Base-by-base conservation (phyloP, 805 yeast species). In the Suhomyces kilbournensis region DNA sequence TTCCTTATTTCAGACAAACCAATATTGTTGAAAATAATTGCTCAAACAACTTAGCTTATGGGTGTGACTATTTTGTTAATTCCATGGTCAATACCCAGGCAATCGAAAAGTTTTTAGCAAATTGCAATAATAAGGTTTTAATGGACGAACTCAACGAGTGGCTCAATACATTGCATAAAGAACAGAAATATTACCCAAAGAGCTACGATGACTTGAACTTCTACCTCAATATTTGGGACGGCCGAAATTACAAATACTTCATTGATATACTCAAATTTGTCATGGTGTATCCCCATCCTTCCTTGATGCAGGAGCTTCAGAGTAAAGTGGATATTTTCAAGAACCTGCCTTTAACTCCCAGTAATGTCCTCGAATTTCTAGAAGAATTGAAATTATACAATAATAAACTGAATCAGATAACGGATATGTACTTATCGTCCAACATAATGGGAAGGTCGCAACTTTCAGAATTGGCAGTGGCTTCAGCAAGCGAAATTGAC, bases 151-250 rank as follows among this genome's bases (percentile, higher is more conserved):
- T 54, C 55, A 53, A 63, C 47, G 17, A 44, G 22, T 56, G 62
- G 59, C n/a, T 67, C 53, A 25, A 40, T 30, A 9, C 46, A 50
- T 51, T 63, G 62, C 20, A 54, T 49, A 26, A 48, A 44, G 56
- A 62, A 53, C 48, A 58, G 8, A 43, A 39, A 2, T 28, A 47
- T 10, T 23, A 46, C 1, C 50, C 54, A 8, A 61, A 57, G 47
- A 55, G 61, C 1, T 53, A 53, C 30, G 69, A 66, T n/a, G 73
- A 68, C 46, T 34, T 72, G 25, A 60, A 62, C 12, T 43, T 65
- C 5, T 64, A 53, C 39, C 63, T 74, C 49, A 56, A 55, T 23
- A 63, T 72, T 14, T 67, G 74, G 75, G 70, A 66, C 22, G 75
- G 72, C 0, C 52, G 53, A 34, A 60, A 59, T 26, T 65, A 55